A percentile compares a stretch with the other conserved stretches of the same genome.
These are phyloP conservation scores for Melampsora larici-populina DNA, from an alignment of 1,284 basidiomycete genomes.

Conservation along the genomic window DNA sequence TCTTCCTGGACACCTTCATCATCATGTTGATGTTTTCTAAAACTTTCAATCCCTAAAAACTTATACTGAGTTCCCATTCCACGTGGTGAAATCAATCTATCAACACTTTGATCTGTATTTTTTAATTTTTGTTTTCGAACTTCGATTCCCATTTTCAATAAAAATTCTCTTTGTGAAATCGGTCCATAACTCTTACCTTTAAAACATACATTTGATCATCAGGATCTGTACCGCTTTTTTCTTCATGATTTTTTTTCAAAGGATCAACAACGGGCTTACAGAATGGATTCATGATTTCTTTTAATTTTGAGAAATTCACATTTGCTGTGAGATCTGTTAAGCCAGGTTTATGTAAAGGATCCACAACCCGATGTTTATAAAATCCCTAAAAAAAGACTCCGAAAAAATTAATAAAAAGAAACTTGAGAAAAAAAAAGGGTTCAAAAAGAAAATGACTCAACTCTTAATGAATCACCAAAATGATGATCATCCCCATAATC, in stretches of 20 bases:
- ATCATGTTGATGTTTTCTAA: neutral
- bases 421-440: constrained; percentile 2
- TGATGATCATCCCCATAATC: constrained; percentile 81
- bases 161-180: constrained; percentile 67
- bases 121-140: constrained; percentile 62
- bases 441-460: constrained; percentile 51
- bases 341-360: constrained; percentile 80
- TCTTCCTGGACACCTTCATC: neutral
- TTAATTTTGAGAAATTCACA: constrained; percentile 87
- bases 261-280: constrained; percentile 14
- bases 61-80: constrained; percentile 43
- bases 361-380: constrained; percentile 77
- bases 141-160: constrained; percentile 67
- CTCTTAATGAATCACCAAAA: constrained; percentile 75
- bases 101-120: neutral
- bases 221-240: neutral
- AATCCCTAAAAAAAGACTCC: constrained; percentile 65
- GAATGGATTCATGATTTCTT: constrained; percentile 63
- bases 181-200: constrained; percentile 63
- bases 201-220: neutral
- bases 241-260: neutral
- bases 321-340: constrained; percentile 89
- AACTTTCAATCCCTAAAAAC: constrained; percentile 33
- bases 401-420: neutral
- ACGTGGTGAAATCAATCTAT: constrained; percentile 19